These are phyloP conservation scores for Rhizopogon vinicolor DNA, from an alignment of 768 basidiomycete genomes.

Conservation along the genomic window DNA sequence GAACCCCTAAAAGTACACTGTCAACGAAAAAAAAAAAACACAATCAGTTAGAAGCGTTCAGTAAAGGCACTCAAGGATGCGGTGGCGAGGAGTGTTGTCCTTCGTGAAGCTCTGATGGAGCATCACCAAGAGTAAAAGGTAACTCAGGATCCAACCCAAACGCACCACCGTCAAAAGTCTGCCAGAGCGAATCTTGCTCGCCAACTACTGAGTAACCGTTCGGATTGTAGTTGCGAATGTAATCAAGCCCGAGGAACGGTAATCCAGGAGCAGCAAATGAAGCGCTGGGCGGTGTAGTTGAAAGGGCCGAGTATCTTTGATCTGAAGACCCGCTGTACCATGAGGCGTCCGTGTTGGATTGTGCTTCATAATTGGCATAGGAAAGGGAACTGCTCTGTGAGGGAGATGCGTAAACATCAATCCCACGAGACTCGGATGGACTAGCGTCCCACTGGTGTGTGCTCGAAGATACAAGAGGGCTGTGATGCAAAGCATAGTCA, in stretches of 20 bases:
- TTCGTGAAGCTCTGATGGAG: conserved; percentile 24
- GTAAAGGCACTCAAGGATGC: conserved; percentile 11
- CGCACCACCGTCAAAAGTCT: conserved; percentile 66
- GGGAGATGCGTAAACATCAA: conserved; percentile 41
- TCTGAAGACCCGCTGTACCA: conserved; percentile 29
- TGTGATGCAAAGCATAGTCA: conserved; percentile 42
- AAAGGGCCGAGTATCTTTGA: conserved; percentile 40
- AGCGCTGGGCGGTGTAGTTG: conserved; percentile 57
- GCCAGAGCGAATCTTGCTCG: conserved; percentile 43
- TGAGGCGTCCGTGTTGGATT: conserved; percentile 35
- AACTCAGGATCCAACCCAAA: conserved; percentile 78
- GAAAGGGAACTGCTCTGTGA: conserved; percentile 30
- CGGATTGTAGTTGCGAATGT: conserved; percentile 71
- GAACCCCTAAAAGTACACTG: conserved; percentile 12
- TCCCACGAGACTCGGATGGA: conserved; percentile 31
- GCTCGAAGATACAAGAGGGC: conserved; percentile 18
- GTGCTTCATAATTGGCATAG: conserved; percentile 42
- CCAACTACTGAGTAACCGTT: conserved; percentile 28
- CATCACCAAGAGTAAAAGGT: conserved; percentile 54
- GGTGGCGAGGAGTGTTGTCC: conserved; percentile 24
- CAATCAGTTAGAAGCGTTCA: neutral
- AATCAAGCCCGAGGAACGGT: conserved; percentile 84
- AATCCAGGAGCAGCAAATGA: conserved; percentile 67
- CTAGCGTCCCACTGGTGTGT: conserved; percentile 42
- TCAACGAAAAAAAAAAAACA: neutral